Base-by-base conservation (phyloP, 352 stramenopile species). In the Globisporangium mamillatum region DNA sequence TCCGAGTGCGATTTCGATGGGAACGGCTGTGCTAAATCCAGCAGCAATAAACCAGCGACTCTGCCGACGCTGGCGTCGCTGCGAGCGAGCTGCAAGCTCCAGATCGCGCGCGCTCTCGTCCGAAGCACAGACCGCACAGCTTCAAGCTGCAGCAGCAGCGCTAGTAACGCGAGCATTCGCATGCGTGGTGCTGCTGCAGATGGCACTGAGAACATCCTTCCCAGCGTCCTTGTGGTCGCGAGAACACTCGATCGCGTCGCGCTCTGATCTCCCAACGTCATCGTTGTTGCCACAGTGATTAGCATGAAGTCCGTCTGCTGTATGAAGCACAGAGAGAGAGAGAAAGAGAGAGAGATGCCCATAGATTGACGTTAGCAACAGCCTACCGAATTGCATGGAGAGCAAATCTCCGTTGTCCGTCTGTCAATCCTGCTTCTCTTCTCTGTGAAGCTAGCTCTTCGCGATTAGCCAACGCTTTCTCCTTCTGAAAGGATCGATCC, bases 241-340 rank as follows among this genome's bases (percentile, higher is more conserved):
- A 62, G 72, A 4, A 79, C 66, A 36, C 66, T 84, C 24, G 61
- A 71, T 8, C 76, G 73, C 14, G 79, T 88, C 22, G 77, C 76
- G 25, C 63, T 88, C 3, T 88, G 73, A 64, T 27, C 44, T 18
- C 4, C 25, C n/a, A 12, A 4, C 1, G 3, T 52, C 16, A 20
- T 48, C 18, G 16, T 25, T 2, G 22, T 12, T 18, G 25, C 20
- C 16, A 29, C 16, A 66, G 41, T 60, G 48, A 27, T n/a, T 34
- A 50, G 34, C 36, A 63, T n/a, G n/a, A 20, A n/a, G 14, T 41
- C 16, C 12, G 1, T 18, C 6, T 58, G 22, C 27, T 32, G 3
- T 32, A 32, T 32, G n/a, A 57, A 29, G 24, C 52, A 58, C 52
- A n/a, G 0, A 6, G 22, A 32, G 9, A 50, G 2, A 32, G 27